Evolutionary conservation across 768 basidiomycete genomes (phyloP).

Genomic region (Agaricus blazei): DNA sequence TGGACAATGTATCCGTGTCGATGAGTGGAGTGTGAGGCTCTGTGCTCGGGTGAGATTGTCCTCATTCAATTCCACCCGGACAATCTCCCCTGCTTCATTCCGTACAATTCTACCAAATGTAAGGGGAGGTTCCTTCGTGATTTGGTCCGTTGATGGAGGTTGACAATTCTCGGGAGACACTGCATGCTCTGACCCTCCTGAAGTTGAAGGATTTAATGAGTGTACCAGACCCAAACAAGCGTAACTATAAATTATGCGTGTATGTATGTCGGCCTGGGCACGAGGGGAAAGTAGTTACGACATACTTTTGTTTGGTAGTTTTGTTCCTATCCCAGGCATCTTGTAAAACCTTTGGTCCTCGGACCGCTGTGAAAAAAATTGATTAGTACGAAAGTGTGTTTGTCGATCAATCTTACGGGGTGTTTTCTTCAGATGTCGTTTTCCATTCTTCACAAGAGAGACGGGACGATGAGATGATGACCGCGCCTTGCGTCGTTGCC

Average conservation of each 20-base stretch:
- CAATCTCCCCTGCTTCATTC: constrained; percentile 71
- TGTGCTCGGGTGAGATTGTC: constrained; percentile 28
- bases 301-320: constrained; percentile 88
- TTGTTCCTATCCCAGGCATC: constrained; percentile 84
- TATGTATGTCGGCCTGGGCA: neutral
- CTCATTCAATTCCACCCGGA: constrained; percentile 63
- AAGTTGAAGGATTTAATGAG: constrained; percentile 58
- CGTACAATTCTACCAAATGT: constrained; percentile 77
- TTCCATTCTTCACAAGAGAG: constrained; percentile 69
- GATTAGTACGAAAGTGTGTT: neutral
- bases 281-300: neutral
- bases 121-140: constrained; percentile 12
- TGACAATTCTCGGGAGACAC: constrained; percentile 2
- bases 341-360: constrained; percentile 76
- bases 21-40: constrained; percentile 35
- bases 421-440: constrained; percentile 73
- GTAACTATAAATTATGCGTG: constrained; percentile 44
- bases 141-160: neutral
- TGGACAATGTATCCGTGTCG: constrained; percentile 24
- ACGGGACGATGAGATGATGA: constrained; percentile 72
- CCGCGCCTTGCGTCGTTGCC: constrained; percentile 82
- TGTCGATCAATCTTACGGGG: constrained; percentile 45
- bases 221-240: constrained; percentile 69
- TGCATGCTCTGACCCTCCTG: constrained; percentile 61
- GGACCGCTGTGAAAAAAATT: constrained; percentile 48